phyloP scores from a whole-genome alignment of 352 stramenopile species.

The Phytopythium boreale region DNA sequence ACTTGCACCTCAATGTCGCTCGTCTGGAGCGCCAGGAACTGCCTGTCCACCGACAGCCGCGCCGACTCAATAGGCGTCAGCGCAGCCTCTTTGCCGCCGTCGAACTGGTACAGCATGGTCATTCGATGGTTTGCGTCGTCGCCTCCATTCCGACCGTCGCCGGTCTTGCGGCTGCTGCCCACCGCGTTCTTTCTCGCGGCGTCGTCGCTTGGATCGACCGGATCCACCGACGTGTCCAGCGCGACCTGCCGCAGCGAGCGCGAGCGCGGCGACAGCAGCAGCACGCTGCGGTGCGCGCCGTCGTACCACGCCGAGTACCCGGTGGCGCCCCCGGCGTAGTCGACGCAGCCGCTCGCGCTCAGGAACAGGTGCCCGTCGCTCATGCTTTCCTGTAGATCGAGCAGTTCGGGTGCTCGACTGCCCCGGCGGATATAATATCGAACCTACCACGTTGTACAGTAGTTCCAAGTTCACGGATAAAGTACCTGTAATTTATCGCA shows the following conservation, averaged over 20 bases:
- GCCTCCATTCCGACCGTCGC: too few relatives aligned
- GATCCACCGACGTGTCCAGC: slow-evolving; percentile 33
- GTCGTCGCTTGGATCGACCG: slow-evolving; percentile 10
- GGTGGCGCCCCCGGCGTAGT: slow-evolving; percentile 31
- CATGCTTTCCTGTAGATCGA: slow-evolving; percentile 16
- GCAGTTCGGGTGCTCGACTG: too few relatives aligned
- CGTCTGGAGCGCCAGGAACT: slow-evolving; percentile 75
- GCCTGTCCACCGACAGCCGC: slow-evolving; percentile 55
- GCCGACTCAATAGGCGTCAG: slow-evolving; percentile 29
- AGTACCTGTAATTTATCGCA: too few relatives aligned
- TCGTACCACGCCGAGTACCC: slow-evolving; percentile 45
- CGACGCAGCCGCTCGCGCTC: slow-evolving; percentile 36
- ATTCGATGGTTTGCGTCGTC: neutral
- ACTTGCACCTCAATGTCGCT: slow-evolving; percentile 85
- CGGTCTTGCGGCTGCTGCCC: neutral
- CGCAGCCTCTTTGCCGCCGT: slow-evolving; percentile 1
- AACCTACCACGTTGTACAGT: too few relatives aligned
- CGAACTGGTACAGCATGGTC: neutral
- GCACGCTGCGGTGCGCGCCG: slow-evolving; percentile 42
- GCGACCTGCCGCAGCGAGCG: slow-evolving; percentile 38
- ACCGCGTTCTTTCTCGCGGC: neutral
- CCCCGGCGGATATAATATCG: too few relatives aligned
- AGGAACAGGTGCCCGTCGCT: slow-evolving; percentile 66
- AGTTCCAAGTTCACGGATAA: too few relatives aligned
- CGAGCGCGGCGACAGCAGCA: slow-evolving; percentile 37